Conservation (phyloP, 257 asterid species). For the Schizonepeta tenuifolia region DNA sequence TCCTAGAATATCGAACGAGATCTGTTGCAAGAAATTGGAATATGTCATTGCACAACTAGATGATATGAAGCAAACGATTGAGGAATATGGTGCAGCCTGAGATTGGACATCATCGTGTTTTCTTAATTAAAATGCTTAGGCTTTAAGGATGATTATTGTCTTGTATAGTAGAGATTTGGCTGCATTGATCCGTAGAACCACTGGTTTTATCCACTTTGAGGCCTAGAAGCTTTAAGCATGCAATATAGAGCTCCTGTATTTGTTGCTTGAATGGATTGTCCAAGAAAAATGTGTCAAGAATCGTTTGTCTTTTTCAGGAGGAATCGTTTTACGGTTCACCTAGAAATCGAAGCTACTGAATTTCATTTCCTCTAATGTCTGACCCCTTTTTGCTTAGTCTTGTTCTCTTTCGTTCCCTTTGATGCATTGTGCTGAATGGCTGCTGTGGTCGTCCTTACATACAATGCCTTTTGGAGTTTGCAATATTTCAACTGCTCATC, state of each 20-base stretch:
- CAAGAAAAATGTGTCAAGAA: slow-evolving; percentile 8
- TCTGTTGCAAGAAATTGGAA: slow-evolving; percentile 86
- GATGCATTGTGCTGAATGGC: not conserved
- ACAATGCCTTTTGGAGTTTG: slow-evolving; percentile 9
- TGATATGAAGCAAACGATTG: slow-evolving; percentile 62
- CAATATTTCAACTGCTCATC: not conserved
- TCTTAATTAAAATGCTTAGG: slow-evolving; percentile 6
- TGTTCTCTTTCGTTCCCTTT: not conserved
- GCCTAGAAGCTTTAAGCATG: not conserved
- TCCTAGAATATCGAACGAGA: slow-evolving; percentile 76
- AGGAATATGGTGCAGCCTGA: slow-evolving; percentile 46
- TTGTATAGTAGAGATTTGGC: slow-evolving; percentile 10
- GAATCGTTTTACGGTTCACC: not conserved
- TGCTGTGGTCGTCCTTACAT: not conserved
- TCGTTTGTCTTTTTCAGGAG: not conserved
- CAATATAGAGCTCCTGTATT: slow-evolving; percentile 7
- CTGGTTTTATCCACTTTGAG: not conserved
- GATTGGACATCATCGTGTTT: not conserved
- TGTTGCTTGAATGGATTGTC: slow-evolving; percentile 23
- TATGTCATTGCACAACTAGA: slow-evolving; percentile 67
- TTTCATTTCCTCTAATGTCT: not conserved
- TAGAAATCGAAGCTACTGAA: not conserved
- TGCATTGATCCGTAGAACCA: not conserved
- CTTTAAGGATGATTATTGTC: not conserved
- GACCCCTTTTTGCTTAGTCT: not conserved